These are phyloP conservation scores for Allium fistulosum DNA, from an alignment of 106 monocot genomes.

Conservation along the genomic window DNA sequence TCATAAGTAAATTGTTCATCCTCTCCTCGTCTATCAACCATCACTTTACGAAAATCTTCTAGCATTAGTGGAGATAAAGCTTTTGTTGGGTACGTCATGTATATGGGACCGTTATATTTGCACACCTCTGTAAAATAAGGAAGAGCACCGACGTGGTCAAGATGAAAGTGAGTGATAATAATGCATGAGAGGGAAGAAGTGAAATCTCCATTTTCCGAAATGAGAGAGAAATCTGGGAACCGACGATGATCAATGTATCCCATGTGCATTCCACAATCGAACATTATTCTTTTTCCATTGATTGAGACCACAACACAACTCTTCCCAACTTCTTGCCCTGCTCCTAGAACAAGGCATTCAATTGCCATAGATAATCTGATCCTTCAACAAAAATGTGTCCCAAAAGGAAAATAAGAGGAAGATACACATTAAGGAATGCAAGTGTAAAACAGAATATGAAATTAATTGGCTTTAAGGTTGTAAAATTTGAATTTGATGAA, in stretches of 20 bases:
- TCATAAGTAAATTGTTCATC: constrained; percentile 68
- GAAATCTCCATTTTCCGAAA: constrained; percentile 40
- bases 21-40: constrained; percentile 12
- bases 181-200: constrained; percentile 54
- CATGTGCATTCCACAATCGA: constrained; percentile 99
- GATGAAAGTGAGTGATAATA: constrained; percentile 71
- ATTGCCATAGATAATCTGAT: constrained; percentile 38
- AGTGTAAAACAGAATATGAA: too few species aligned
- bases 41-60: constrained; percentile 28
- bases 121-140: constrained; percentile 93
- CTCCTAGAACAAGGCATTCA: constrained; percentile 76
- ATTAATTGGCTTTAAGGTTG: too few species aligned
- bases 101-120: constrained; percentile 78
- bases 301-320: constrained; percentile 80
- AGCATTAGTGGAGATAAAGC: constrained; percentile 88
- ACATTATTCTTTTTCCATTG: constrained; percentile 82
- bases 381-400: too few species aligned
- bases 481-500: too few species aligned
- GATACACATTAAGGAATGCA: too few species aligned
- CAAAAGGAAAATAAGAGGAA: too few species aligned
- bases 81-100: constrained; percentile 98
- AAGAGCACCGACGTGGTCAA: constrained; percentile 95
- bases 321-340: constrained; percentile 94
- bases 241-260: constrained; percentile 52
- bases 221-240: constrained; percentile 83